Conservation (phyloP, 1,284 basidiomycete species). For the Sporisorium graminicola region DNA sequence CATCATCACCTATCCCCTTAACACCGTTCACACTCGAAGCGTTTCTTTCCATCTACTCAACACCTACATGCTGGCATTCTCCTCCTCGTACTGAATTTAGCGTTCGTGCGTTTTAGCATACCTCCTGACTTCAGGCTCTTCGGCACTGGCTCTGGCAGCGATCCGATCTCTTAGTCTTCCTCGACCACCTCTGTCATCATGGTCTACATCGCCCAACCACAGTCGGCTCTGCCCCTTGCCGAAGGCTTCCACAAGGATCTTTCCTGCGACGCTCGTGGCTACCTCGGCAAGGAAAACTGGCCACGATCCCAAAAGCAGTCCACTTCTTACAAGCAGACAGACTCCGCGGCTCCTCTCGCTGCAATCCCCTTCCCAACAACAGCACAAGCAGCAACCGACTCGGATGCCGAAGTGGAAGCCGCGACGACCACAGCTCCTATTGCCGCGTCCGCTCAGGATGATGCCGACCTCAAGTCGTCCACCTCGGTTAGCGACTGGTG, state of each 20-base stretch:
- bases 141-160: slow-evolving; percentile 32
- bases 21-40: neutral
- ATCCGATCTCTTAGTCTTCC: neutral
- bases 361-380: slow-evolving; percentile 20
- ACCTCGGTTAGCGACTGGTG: slow-evolving; percentile 60
- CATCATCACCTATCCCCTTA: neutral
- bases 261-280: slow-evolving; percentile 15
- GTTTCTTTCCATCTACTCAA: neutral
- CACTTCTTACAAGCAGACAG: slow-evolving; percentile 13
- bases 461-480: slow-evolving; percentile 44
- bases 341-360: slow-evolving; percentile 5
- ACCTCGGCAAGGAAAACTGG: slow-evolving; percentile 48
- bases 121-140: neutral
- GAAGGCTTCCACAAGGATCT: slow-evolving; percentile 25
- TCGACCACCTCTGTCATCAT: slow-evolving; percentile 14
- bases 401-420: slow-evolving; percentile 38
- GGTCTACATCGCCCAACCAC: slow-evolving; percentile 39
- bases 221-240: slow-evolving; percentile 16
- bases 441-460: slow-evolving; percentile 12
- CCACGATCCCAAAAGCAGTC: slow-evolving; percentile 29
- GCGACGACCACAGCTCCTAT: slow-evolving; percentile 21
- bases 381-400: slow-evolving; percentile 21
- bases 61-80: slow-evolving; percentile 23
- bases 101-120: neutral
- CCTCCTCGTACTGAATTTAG: slow-evolving; percentile 7